Evolutionary conservation across 176 grass and related monocot species (phyloP), one percentile per base, ranked within the genome.

Genomic region (Neostapfia colusana): DNA sequence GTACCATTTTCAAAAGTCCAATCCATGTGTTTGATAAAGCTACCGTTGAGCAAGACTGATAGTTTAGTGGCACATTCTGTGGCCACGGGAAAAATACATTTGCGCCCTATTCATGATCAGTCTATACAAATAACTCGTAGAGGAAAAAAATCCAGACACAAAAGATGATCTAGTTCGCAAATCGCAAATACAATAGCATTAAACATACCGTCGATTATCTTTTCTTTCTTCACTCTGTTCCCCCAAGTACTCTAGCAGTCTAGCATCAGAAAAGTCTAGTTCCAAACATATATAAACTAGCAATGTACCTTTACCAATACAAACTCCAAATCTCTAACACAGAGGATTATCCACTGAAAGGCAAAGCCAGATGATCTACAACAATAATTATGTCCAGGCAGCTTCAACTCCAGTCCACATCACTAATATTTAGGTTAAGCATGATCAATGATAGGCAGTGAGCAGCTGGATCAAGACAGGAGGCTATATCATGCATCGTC

Each of bases 201-300:
- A 35, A 45, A 10, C 23, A 43, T 13, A 63, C 4, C 12, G 34
- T 73, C 17, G 42, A 0, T 46, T 41, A 25, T 11, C 12, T 34
- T 15, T 76, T 23, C 10, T 60, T 62, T 17, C 15, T 59, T 24
- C 15, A 3, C 0, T 54, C 10, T 39, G 23, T 27, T 20, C 8
- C 67, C 27, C 20, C 2, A 72, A 63, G 56, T 49, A 72, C 7
- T 21, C 48, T 8, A 31, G 41, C 54, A 72, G 4, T 21, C 48
- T 8, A 31, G 41, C 54, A 31, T 24, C 49, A 74, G 10, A 70
- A 27, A 45, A 81, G 24, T 50, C 37, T 61, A 50, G 69, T 69
- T 26, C n/a, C 45, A 0, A 53, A 25, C 63, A 75, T 74, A 69
- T 5, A 56, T 55, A 43, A 53, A 26, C 15, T 31, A 68, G 3